Evolutionary conservation across 2,329 filamentous ascomycete species (phyloP).

Genomic region (Fusarium lateritium): DNA sequence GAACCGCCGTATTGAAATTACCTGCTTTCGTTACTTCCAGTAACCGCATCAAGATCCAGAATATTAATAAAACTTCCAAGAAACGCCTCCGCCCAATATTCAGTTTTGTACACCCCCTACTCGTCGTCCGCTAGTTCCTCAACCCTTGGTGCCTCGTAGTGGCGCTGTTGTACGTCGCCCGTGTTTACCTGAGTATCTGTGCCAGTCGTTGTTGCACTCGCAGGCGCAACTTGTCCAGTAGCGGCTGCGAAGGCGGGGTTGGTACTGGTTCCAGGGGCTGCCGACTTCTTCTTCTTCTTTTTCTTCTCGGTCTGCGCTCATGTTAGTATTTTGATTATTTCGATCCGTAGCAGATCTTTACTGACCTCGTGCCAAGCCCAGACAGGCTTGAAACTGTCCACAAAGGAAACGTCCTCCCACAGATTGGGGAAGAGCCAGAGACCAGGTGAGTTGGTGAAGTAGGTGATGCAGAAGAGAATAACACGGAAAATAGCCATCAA

Average conservation of each 20-base stretch:
- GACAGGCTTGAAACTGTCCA: constrained; percentile 94
- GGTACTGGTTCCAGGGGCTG: constrained; percentile 53
- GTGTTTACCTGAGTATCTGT: constrained; percentile 69
- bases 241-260: constrained; percentile 65
- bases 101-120: constrained; percentile 49
- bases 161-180: constrained; percentile 56
- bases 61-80: constrained; percentile 46
- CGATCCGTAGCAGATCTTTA: constrained; percentile 21
- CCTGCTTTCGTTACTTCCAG: constrained; percentile 32
- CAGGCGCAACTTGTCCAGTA: constrained; percentile 67
- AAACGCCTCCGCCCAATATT: constrained; percentile 44
- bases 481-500: constrained; percentile 97
- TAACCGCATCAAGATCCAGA: constrained; percentile 33
- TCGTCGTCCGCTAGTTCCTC: constrained; percentile 68
- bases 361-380: constrained; percentile 99
- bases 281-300: constrained; percentile 71
- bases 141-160: constrained; percentile 67
- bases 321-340: constrained; percentile 37
- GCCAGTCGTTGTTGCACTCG: constrained; percentile 69
- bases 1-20: constrained; percentile 5
- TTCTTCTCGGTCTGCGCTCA: constrained; percentile 53
- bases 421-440: constrained; percentile 99
- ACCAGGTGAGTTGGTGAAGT: constrained; percentile 86
- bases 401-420: constrained; percentile 98
- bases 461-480: constrained; percentile 93